Percentiles rank a stretch among this genome's conserved stretches.
Conservation (phyloP, 1,284 basidiomycete species). For the Cryptococcus wingfieldii region DNA sequence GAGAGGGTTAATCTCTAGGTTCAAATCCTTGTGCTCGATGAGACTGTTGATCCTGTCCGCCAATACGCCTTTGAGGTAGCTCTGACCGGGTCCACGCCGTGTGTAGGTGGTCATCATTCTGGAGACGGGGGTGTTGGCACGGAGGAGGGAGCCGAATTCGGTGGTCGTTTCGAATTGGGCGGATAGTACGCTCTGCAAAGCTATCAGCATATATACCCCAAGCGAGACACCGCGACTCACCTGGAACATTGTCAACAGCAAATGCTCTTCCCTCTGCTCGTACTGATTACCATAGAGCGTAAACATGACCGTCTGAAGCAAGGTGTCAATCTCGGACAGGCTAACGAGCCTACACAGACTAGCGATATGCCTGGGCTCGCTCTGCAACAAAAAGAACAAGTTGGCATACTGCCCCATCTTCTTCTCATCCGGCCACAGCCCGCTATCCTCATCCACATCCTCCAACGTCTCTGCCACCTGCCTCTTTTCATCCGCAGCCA, state of each 20-base stretch:
- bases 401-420: conserved; percentile 91
- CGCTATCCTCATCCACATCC: conserved; percentile 80
- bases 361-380: conserved; percentile 94
- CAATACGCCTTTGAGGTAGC: conserved; percentile 92
- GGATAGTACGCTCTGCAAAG: conserved; percentile 82
- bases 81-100: conserved; percentile 92
- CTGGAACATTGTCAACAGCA: conserved; percentile 96
- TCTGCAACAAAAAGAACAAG: conserved; percentile 96
- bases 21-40: conserved; percentile 97
- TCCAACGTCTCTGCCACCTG: conserved; percentile 92
- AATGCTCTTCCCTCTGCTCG: conserved; percentile 95
- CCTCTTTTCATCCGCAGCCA: conserved; percentile 94
- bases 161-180: conserved; percentile 98
- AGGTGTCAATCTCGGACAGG: conserved; percentile 92
- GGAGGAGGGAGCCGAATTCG: conserved; percentile 92
- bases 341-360: conserved; percentile 95
- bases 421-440: conserved; percentile 88
- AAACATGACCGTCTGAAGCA: conserved; percentile 99
- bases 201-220: background rate
- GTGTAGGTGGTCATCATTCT: conserved; percentile 99
- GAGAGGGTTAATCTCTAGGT: conserved; percentile 96
- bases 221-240: conserved; percentile 34
- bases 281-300: conserved; percentile 99
- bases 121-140: conserved; percentile 97
- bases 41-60: conserved; percentile 96